Evolutionary conservation across 257 asterid species (phyloP).

Genomic region (Coffea canephora): DNA sequence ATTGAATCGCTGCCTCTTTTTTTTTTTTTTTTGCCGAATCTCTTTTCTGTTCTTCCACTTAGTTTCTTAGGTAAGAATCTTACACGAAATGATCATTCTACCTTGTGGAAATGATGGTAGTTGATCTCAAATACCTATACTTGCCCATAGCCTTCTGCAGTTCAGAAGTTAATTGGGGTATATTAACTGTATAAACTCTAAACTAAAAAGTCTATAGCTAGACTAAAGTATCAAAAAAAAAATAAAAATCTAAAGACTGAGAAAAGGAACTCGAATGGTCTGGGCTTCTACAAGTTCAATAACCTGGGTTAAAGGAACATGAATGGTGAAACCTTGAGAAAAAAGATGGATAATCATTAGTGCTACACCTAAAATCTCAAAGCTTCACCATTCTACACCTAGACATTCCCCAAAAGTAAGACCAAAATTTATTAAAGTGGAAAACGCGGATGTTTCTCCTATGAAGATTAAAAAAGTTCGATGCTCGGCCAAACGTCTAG

Average conservation of each 20-base stretch:
- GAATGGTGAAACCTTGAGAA: conserved; percentile 10
- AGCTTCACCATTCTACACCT: neutral
- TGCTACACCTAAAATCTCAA: neutral
- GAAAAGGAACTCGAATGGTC: neutral
- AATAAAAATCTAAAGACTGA: neutral
- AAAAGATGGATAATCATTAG: neutral
- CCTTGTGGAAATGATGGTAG: neutral
- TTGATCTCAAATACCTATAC: neutral
- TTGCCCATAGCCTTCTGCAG: neutral
- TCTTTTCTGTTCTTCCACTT: neutral
- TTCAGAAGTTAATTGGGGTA: conserved; percentile 9
- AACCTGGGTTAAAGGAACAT: neutral
- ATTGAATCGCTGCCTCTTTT: neutral
- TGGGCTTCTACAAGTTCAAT: neutral
- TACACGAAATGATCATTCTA: neutral
- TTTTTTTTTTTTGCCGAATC: neutral
- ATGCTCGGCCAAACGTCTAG: neutral
- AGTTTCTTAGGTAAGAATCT: neutral
- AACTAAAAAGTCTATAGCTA: neutral
- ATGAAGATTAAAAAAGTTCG: neutral
- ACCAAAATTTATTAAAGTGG: neutral
- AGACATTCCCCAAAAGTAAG: neutral
- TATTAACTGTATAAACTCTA: conserved; percentile 3
- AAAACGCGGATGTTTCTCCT: neutral
- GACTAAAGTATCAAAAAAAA: neutral